These are phyloP conservation scores for Graphilbum fragrans DNA, from an alignment of 2,329 filamentous ascomycete genomes.

Conservation along the genomic window DNA sequence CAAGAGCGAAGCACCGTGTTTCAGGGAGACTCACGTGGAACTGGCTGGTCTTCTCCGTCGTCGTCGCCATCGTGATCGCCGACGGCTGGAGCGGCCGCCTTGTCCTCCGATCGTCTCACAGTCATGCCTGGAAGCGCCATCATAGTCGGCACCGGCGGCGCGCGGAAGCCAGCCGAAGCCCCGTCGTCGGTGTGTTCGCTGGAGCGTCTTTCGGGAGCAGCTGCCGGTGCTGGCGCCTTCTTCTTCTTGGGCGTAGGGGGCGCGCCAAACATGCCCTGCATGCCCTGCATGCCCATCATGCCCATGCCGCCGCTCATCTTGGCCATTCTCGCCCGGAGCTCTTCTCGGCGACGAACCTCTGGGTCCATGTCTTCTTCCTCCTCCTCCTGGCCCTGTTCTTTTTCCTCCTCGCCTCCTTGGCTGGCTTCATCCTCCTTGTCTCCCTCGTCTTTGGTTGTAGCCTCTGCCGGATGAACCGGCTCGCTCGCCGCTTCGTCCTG, in stretches of 20 bases:
- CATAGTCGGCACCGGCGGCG: slow-evolving; percentile 44
- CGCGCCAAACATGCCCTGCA: slow-evolving; percentile 84
- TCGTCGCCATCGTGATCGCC: neutral
- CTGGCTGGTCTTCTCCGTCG: neutral
- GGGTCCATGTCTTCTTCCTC: slow-evolving; percentile 81
- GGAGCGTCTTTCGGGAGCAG: slow-evolving; percentile 24
- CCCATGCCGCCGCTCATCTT: slow-evolving; percentile 98
- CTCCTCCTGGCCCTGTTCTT: slow-evolving; percentile 54
- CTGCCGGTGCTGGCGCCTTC: slow-evolving; percentile 33
- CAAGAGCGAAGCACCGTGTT: slow-evolving; percentile 12
- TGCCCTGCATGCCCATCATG: slow-evolving; percentile 71
- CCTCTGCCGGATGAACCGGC: too few species aligned
- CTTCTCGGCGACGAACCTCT: slow-evolving; percentile 72
- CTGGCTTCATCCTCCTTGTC: slow-evolving; percentile 15
- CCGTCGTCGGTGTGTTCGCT: slow-evolving; percentile 33
- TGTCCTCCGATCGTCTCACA: slow-evolving; percentile 33
- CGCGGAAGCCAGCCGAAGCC: slow-evolving; percentile 27
- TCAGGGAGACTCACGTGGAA: too few species aligned
- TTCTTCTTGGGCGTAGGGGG: slow-evolving; percentile 44
- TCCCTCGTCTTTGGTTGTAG: neutral
- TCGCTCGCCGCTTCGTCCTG: neutral
- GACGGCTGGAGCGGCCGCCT: slow-evolving; percentile 15
- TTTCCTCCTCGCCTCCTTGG: slow-evolving; percentile 35
- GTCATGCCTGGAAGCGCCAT: slow-evolving; percentile 65
- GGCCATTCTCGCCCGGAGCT: slow-evolving; percentile 88